A percentile compares a stretch with the other conserved stretches of the same genome.
phyloP scores from a whole-genome alignment of 2,329 filamentous ascomycete species.

The Chrysosporium keratinophilum region DNA sequence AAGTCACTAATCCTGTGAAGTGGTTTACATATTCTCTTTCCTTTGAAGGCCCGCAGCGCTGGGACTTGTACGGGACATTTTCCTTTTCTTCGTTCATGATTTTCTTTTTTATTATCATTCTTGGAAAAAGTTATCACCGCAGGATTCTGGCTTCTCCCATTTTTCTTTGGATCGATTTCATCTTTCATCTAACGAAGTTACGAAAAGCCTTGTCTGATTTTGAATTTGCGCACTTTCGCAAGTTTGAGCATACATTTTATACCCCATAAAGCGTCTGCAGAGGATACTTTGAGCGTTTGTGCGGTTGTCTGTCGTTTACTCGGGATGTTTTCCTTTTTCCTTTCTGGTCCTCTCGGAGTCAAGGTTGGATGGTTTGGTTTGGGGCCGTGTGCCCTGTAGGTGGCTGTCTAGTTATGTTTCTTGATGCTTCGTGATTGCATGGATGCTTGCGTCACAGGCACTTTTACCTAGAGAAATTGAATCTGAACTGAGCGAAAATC shows the following conservation, averaged over 20 bases:
- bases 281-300: constrained; percentile 8
- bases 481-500: neutral
- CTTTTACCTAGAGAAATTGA: neutral
- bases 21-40: neutral
- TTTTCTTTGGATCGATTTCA: neutral
- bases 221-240: constrained; percentile 1
- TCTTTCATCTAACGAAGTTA: constrained; percentile 16
- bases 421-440: neutral
- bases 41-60: neutral
- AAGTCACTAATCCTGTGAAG: constrained; percentile 10
- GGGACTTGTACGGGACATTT: neutral
- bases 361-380: no score
- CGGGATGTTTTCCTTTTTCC: neutral
- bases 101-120: neutral
- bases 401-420: neutral
- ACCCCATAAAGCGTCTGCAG: constrained; percentile 11
- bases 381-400: no score
- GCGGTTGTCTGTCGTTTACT: constrained; percentile 3
- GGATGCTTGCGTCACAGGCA: neutral
- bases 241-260: constrained; percentile 4
- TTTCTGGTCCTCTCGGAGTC: neutral
- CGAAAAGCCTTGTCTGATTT: constrained; percentile 10
- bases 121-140: neutral
- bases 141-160: neutral
- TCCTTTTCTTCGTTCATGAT: neutral